Conservation (phyloP, 768 basidiomycete genomes). For the Sporobolomyces pararoseus region DNA sequence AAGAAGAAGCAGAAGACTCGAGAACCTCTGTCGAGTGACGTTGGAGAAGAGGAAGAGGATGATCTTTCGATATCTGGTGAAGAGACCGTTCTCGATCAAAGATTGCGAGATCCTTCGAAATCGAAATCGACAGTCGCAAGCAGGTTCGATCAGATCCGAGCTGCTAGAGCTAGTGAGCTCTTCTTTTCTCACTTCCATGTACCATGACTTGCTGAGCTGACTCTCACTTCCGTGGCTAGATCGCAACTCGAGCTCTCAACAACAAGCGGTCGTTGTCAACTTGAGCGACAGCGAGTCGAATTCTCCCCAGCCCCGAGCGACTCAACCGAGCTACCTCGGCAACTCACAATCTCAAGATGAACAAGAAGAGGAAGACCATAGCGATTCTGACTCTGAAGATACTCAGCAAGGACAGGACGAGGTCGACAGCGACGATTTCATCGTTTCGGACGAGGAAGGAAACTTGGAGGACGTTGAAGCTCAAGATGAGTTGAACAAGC, state of each 20-base stretch:
- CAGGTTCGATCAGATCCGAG: slow-evolving; percentile 18
- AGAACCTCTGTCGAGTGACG: background rate
- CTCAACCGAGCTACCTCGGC: background rate
- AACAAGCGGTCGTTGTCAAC: background rate
- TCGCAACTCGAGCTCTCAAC: background rate
- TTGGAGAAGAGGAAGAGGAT: slow-evolving; percentile 25
- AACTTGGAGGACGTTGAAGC: background rate
- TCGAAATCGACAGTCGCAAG: background rate
- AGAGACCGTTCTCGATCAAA: slow-evolving; percentile 18
- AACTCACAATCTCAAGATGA: background rate
- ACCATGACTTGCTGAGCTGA: background rate
- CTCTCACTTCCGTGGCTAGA: background rate
- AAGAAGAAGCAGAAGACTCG: background rate
- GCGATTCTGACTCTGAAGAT: background rate
- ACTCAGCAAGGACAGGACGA: background rate
- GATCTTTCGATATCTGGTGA: slow-evolving; percentile 33
- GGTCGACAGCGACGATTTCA: slow-evolving; percentile 4
- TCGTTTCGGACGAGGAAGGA: background rate
- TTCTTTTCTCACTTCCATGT: no score
- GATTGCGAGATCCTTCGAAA: background rate
- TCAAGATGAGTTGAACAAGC: background rate
- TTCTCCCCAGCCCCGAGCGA: background rate
- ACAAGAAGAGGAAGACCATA: background rate
- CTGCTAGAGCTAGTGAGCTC: slow-evolving; percentile 5
- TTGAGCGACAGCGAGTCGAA: background rate